A percentile compares a stretch with the other conserved stretches of the same genome.
Evolutionary conservation across 805 yeast genomes (phyloP).

Genomic region (Komagataella pastoris): DNA sequence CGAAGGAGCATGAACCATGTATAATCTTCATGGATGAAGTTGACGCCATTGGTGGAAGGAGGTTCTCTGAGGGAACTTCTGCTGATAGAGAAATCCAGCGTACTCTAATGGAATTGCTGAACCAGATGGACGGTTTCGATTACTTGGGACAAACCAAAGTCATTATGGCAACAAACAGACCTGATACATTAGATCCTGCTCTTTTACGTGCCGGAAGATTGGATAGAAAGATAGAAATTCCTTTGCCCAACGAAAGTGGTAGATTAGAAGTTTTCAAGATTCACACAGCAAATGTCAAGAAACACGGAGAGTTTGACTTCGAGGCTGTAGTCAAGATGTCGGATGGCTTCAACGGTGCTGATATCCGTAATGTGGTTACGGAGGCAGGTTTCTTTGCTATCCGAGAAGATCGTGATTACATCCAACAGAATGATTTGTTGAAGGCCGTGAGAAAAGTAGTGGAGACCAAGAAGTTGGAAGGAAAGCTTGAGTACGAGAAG

Average conservation of each 20-base stretch:
- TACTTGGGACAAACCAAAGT: slow-evolving; percentile 93
- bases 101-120: slow-evolving; percentile 90
- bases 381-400: slow-evolving; percentile 98
- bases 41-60: slow-evolving; percentile 97
- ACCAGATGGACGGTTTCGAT: slow-evolving; percentile 98
- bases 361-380: slow-evolving; percentile 91
- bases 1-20: slow-evolving; percentile 96
- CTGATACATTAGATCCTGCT: slow-evolving; percentile 97
- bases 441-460: slow-evolving; percentile 97
- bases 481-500: slow-evolving; percentile 90
- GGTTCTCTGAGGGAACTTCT: slow-evolving; percentile 95
- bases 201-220: slow-evolving; percentile 93
- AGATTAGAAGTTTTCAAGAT: slow-evolving; percentile 89
- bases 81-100: slow-evolving; percentile 98
- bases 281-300: slow-evolving; percentile 73
- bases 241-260: slow-evolving; percentile 92
- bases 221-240: slow-evolving; percentile 92
- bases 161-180: slow-evolving; percentile 98
- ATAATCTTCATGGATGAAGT: slow-evolving; percentile 97
- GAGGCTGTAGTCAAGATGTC: slow-evolving; percentile 97
- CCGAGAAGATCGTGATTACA: slow-evolving; percentile 93
- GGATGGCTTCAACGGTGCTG: slow-evolving; percentile 98
- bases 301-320: slow-evolving; percentile 92
- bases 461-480: slow-evolving; percentile 94
- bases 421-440: slow-evolving; percentile 86